Evolutionary conservation across 2,329 filamentous ascomycete species (phyloP).

Genomic region (Sporothrix globosa): DNA sequence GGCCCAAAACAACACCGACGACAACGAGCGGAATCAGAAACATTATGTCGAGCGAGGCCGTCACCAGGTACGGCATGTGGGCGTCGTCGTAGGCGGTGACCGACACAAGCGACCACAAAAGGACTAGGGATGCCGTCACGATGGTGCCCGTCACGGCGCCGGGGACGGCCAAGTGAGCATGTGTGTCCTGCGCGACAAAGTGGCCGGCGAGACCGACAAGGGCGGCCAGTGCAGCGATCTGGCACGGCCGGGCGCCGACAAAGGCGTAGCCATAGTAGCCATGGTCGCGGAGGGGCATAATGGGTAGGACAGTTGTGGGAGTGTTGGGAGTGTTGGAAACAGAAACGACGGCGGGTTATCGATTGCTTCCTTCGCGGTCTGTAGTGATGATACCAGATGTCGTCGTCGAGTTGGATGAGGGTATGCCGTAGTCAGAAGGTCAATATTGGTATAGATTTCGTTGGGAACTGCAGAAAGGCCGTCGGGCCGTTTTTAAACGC

Average conservation of each 20-base stretch:
- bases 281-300: conserved; percentile 39
- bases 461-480: background rate
- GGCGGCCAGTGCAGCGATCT: conserved; percentile 71
- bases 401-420: background rate
- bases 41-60: conserved; percentile 65
- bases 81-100: conserved; percentile 49
- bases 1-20: conserved; percentile 75
- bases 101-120: conserved; percentile 74
- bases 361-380: conserved; percentile 25
- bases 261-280: conserved; percentile 68
- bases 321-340: background rate
- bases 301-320: too few species aligned
- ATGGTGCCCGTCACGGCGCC: conserved; percentile 77
- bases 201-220: conserved; percentile 81
- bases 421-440: background rate
- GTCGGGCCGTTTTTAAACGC: conserved; percentile 8
- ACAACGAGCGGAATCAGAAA: conserved; percentile 78
- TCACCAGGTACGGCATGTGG: conserved; percentile 78
- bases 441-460: background rate
- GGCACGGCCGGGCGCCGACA: conserved; percentile 70
- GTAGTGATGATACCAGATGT: background rate
- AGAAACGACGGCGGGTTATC: background rate
- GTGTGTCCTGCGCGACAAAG: conserved; percentile 77
- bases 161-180: conserved; percentile 66
- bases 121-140: conserved; percentile 77